phyloP scores from a whole-genome alignment of 495 filamentous ascomycete species.

The Aspergillus carlsbadensis region DNA sequence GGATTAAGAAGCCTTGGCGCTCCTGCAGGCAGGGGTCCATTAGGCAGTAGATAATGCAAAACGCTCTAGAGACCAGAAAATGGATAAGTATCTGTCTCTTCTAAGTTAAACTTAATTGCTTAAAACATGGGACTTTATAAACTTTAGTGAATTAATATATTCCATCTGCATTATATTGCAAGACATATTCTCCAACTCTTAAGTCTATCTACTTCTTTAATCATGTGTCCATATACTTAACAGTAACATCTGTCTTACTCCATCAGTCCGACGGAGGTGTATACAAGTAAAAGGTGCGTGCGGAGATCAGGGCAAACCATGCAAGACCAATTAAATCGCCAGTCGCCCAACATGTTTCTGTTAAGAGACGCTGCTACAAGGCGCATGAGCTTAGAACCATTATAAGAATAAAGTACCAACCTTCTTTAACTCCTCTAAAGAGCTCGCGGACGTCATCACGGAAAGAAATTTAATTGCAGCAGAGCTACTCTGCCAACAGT shows the following conservation, averaged over 20 bases:
- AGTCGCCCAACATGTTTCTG: slow-evolving; percentile 5
- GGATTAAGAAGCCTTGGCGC: background rate
- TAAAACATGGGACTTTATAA: background rate
- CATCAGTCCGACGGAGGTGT: background rate
- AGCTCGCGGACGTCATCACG: slow-evolving; percentile 23
- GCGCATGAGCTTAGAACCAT: slow-evolving; percentile 2
- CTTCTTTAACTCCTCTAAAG: slow-evolving; percentile 25
- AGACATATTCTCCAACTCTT: background rate
- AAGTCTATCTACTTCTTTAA: no score
- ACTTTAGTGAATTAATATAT: background rate
- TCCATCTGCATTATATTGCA: background rate
- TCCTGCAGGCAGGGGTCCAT: background rate
- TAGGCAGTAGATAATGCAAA: background rate
- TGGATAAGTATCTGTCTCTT: background rate
- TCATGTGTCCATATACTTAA: no score
- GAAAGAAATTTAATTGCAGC: slow-evolving; percentile 26
- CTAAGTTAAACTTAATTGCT: background rate
- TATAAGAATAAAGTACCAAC: slow-evolving; percentile 14
- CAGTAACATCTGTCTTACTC: background rate
- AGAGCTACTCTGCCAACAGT: slow-evolving; percentile 18
- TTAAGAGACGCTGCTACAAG: slow-evolving; percentile 17
- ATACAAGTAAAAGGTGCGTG: slow-evolving; percentile 19
- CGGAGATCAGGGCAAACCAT: slow-evolving; percentile 20
- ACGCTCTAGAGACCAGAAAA: background rate
- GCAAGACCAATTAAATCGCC: slow-evolving; percentile 19